A percentile compares a stretch with the other conserved stretches of the same genome.
Evolutionary conservation across 2,329 filamentous ascomycete species (phyloP).

Genomic region (Exophiala sp.): DNA sequence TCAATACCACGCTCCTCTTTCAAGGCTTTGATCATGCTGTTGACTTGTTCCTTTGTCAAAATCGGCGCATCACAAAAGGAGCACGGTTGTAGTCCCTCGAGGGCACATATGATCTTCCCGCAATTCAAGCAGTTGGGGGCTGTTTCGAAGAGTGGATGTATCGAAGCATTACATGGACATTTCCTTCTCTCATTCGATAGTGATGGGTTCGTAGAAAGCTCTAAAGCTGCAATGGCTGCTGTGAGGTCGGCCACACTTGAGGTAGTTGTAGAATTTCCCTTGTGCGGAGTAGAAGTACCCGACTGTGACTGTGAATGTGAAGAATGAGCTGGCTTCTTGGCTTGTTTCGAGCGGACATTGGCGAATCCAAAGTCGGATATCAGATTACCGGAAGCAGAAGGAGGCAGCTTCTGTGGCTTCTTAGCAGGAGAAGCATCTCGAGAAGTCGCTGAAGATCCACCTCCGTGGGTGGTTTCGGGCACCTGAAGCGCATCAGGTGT

Average conservation of each 20-base stretch:
- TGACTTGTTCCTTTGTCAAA: slow-evolving; percentile 68
- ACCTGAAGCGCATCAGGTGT: slow-evolving; percentile 48
- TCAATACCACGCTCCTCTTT: slow-evolving; percentile 82
- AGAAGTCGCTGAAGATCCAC: slow-evolving; percentile 44
- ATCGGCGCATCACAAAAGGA: slow-evolving; percentile 81
- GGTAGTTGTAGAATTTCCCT: slow-evolving; percentile 36
- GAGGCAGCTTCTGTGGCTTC: slow-evolving; percentile 49
- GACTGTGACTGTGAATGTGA: slow-evolving; percentile 44
- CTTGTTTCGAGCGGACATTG: slow-evolving; percentile 57
- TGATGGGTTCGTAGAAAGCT: slow-evolving; percentile 85
- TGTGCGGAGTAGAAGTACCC: slow-evolving; percentile 69
- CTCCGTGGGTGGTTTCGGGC: slow-evolving; percentile 39
- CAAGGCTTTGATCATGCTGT: slow-evolving; percentile 79
- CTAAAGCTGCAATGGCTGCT: slow-evolving; percentile 80
- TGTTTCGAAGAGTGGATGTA: slow-evolving; percentile 83
- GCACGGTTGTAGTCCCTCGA: slow-evolving; percentile 89
- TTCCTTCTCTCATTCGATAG: slow-evolving; percentile 59
- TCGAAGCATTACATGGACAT: slow-evolving; percentile 83
- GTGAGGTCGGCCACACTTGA: slow-evolving; percentile 57
- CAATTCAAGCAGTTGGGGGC: slow-evolving; percentile 90
- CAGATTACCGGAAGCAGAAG: slow-evolving; percentile 70
- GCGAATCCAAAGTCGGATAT: slow-evolving; percentile 67
- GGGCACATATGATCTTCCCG: slow-evolving; percentile 91
- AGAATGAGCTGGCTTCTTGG: slow-evolving; percentile 53
- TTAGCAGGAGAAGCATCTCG: slow-evolving; percentile 40